Evolutionary conservation across 805 yeast genomes (phyloP).

Genomic region (Ogataea methanolica): DNA sequence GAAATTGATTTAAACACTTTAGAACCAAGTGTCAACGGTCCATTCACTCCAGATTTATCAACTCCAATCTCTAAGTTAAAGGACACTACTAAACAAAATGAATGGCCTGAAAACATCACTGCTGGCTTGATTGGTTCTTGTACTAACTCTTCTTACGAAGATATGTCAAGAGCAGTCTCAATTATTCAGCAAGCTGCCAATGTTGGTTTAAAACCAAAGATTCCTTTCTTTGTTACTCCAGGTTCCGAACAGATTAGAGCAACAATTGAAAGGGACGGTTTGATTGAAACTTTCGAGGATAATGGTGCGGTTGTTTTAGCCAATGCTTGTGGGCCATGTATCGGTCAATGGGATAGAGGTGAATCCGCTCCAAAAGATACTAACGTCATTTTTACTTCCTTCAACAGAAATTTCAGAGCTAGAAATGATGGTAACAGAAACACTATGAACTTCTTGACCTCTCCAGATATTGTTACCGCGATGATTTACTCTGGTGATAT

Average conservation of each 20-base stretch:
- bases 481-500: conserved; percentile 95
- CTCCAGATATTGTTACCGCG: conserved; percentile 95
- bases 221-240: conserved; percentile 91
- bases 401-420: conserved; percentile 97
- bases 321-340: conserved; percentile 99
- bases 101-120: conserved; percentile 89
- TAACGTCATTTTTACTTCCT: conserved; percentile 94
- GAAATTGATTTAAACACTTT: conserved; percentile 85
- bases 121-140: conserved; percentile 98
- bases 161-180: conserved; percentile 95
- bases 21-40: conserved; percentile 97
- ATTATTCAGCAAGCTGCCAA: conserved; percentile 85
- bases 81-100: conserved; percentile 75
- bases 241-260: conserved; percentile 99
- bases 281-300: conserved; percentile 79
- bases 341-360: conserved; percentile 97
- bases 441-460: conserved; percentile 94
- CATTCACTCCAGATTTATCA: conserved; percentile 96
- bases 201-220: conserved; percentile 88
- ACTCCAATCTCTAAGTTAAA: conserved; percentile 89
- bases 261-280: conserved; percentile 95
- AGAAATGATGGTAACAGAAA: conserved; percentile 98
- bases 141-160: conserved; percentile 98
- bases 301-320: conserved; percentile 94
- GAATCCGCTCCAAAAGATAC: conserved; percentile 87